A percentile compares a stretch with the other conserved stretches of the same genome.
Conservation (phyloP, 768 basidiomycete genomes). For the Gyrodon lividus region DNA sequence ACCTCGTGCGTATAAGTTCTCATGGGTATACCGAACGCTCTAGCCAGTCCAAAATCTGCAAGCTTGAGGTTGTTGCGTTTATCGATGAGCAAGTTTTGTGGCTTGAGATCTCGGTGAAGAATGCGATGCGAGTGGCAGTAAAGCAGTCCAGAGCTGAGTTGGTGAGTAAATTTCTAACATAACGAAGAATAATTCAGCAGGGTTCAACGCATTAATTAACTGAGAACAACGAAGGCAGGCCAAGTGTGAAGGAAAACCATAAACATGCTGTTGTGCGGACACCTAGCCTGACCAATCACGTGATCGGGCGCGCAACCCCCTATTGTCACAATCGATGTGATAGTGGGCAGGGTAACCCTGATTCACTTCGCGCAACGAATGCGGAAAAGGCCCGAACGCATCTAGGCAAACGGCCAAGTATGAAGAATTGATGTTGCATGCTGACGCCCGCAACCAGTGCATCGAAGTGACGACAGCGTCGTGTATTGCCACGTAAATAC, state of each 20-base stretch:
- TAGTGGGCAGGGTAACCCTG: constrained; percentile 10
- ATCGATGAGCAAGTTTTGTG: constrained; percentile 94
- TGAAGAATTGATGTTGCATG: constrained; percentile 1
- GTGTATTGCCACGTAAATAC: constrained; percentile 17
- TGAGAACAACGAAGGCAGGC: not conserved
- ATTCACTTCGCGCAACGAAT: not conserved
- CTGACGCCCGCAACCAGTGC: constrained; percentile 13
- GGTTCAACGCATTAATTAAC: not conserved
- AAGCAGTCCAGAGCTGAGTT: constrained; percentile 85
- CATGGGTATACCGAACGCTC: constrained; percentile 98
- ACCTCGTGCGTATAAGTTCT: constrained; percentile 99
- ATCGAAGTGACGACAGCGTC: constrained; percentile 4
- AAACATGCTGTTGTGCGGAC: not conserved
- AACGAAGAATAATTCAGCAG: constrained; percentile 11
- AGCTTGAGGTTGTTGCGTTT: constrained; percentile 88
- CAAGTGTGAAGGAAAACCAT: not conserved
- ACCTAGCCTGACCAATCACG: constrained; percentile 23
- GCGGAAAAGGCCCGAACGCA: not conserved
- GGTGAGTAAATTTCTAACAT: constrained; percentile 90
- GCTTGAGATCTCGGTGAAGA: constrained; percentile 95
- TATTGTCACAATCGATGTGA: constrained; percentile 23
- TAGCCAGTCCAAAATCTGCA: constrained; percentile 93
- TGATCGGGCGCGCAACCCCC: constrained; percentile 29
- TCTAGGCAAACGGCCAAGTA: not conserved
- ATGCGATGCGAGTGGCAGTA: constrained; percentile 96